These are phyloP conservation scores for Fusarium austroafricanum DNA, from an alignment of 2,329 filamentous ascomycete genomes.

Conservation along the genomic window DNA sequence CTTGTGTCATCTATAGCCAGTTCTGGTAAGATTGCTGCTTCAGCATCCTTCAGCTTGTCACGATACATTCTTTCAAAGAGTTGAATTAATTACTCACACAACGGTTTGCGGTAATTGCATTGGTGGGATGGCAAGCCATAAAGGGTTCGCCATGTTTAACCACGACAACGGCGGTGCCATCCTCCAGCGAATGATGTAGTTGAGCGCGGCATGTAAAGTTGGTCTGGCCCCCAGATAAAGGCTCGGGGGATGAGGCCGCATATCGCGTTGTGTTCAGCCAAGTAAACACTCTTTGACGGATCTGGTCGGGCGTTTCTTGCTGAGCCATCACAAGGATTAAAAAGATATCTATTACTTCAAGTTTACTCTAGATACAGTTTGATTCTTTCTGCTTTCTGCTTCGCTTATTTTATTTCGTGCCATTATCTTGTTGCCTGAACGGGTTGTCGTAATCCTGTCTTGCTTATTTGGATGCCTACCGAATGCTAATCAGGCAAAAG, in stretches of 20 bases:
- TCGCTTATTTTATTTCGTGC: neutral
- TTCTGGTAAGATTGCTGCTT: neutral
- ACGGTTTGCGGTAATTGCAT: neutral
- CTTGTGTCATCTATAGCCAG: neutral
- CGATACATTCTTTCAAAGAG: accelerated
- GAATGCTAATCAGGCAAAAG: no score
- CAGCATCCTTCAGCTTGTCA: neutral
- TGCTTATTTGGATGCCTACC: neutral
- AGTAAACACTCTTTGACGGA: neutral
- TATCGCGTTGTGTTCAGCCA: neutral
- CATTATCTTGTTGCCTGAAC: neutral
- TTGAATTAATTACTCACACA: neutral
- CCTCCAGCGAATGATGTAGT: neutral
- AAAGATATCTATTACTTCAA: no score
- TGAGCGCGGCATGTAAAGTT: slow-evolving; percentile 6
- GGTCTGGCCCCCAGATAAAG: neutral
- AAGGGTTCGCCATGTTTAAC: slow-evolving; percentile 11
- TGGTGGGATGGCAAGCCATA: slow-evolving; percentile 5
- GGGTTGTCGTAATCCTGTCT: neutral
- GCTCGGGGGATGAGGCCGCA: neutral
- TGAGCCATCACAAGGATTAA: neutral
- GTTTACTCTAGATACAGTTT: no score
- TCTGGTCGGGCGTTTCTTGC: neutral
- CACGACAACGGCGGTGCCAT: neutral
- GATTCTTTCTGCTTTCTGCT: no score